These are phyloP conservation scores for Naumovozyma castellii DNA, from an alignment of 805 yeast species.

Conservation along the genomic window DNA sequence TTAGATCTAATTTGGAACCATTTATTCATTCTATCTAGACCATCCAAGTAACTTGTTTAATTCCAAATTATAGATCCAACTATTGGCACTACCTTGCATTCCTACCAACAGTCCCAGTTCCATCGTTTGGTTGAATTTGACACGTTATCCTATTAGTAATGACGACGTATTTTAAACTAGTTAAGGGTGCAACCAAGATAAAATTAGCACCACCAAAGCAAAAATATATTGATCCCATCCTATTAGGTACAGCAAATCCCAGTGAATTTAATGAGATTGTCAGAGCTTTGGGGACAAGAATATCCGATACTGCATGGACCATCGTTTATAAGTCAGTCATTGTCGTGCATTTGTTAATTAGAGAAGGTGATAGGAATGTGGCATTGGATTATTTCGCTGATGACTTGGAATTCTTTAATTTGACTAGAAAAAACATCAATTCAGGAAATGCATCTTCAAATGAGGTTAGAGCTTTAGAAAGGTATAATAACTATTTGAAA, in stretches of 20 bases:
- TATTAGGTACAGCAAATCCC: slow-evolving; percentile 36
- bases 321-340: slow-evolving; percentile 78
- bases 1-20: too few species aligned
- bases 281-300: slow-evolving; percentile 49
- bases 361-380: slow-evolving; percentile 82
- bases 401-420: slow-evolving; percentile 43
- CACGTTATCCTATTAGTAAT: too few species aligned
- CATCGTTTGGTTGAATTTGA: too few species aligned
- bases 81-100: too few species aligned
- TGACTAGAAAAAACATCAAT: slow-evolving; percentile 24
- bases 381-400: slow-evolving; percentile 50
- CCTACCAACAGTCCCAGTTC: too few species aligned
- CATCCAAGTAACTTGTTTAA: too few species aligned
- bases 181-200: slow-evolving; percentile 67
- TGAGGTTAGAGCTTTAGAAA: slow-evolving; percentile 48
- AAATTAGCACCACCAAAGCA: slow-evolving; percentile 97
- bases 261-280: slow-evolving; percentile 57
- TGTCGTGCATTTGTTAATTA: slow-evolving; percentile 80
- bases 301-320: slow-evolving; percentile 83
- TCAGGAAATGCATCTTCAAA: slow-evolving; percentile 27
- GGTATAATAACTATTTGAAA: slow-evolving; percentile 64
- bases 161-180: slow-evolving; percentile 55
- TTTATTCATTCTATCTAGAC: too few species aligned
- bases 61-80: too few species aligned
- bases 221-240: slow-evolving; percentile 88